phyloP scores from a whole-genome alignment of 2,329 filamentous ascomycete species.

The Phoma sp. region DNA sequence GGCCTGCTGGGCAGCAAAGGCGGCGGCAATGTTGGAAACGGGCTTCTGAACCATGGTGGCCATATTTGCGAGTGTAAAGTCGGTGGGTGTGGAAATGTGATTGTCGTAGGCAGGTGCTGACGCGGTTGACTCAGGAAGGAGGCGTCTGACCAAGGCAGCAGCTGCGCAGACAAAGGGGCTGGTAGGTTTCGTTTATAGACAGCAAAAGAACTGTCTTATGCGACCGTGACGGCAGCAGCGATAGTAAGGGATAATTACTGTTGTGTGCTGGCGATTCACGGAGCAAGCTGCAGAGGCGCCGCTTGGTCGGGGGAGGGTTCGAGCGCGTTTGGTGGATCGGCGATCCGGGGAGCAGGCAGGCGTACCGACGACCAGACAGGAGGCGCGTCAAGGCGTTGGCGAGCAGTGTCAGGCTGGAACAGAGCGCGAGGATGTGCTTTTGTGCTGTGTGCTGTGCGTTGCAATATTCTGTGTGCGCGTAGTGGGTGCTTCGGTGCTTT shows the following conservation, averaged over 20 bases:
- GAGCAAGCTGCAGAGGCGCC: constrained; percentile 40
- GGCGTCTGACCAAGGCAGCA: constrained; percentile 27
- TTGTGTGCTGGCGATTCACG: constrained; percentile 21
- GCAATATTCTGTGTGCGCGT: constrained; percentile 19
- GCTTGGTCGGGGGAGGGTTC: constrained; percentile 14
- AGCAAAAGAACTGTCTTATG: constrained; percentile 27
- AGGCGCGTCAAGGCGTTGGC: constrained; percentile 13
- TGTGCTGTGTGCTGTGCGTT: background rate
- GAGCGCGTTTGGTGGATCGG: constrained; percentile 32
- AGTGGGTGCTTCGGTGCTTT: constrained; percentile 17
- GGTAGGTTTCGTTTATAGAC: constrained; percentile 19
- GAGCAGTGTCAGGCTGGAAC: constrained; percentile 5
- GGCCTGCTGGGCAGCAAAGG: constrained; percentile 44
- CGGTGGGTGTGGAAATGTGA: background rate
- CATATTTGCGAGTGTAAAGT: constrained; percentile 34
- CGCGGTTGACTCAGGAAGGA: constrained; percentile 38
- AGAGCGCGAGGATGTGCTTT: constrained; percentile 4
- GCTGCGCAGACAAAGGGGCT: constrained; percentile 18
- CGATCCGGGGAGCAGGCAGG: constrained; percentile 23
- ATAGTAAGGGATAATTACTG: constrained; percentile 22
- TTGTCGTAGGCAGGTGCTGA: constrained; percentile 29
- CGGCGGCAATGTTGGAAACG: constrained; percentile 50
- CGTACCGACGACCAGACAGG: constrained; percentile 10
- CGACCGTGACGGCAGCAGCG: constrained; percentile 22
- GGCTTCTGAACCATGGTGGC: constrained; percentile 44